Conservation (phyloP, 177 flowering plant genomes). For the Telopea speciosissima region DNA sequence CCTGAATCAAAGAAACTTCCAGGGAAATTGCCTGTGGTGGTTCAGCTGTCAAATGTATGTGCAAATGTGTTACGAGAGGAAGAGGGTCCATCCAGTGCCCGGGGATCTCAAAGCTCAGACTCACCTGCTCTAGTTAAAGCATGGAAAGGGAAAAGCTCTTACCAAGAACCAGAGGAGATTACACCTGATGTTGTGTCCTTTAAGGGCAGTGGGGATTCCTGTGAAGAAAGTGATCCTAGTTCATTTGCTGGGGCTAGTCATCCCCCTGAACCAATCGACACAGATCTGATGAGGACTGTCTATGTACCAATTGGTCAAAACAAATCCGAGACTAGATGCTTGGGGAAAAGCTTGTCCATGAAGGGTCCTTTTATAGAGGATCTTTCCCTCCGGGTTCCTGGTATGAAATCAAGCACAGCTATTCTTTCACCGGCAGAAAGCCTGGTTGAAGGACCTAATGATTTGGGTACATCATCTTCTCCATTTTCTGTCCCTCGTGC, state of each 20-base stretch:
- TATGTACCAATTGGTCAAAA: constrained; percentile 45
- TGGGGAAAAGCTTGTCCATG: constrained; percentile 57
- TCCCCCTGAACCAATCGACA: constrained; percentile 89
- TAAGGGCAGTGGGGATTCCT: constrained; percentile 43
- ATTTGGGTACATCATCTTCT: constrained; percentile 32
- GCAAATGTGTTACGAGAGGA: constrained; percentile 18
- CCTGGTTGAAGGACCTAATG: constrained; percentile 54
- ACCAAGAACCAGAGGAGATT: constrained; percentile 25
- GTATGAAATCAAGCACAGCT: constrained; percentile 39
- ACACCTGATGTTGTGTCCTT: constrained; percentile 35
- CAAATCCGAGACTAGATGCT: constrained; percentile 50
- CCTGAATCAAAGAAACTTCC: constrained; percentile 38
- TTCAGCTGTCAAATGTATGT: constrained; percentile 16
- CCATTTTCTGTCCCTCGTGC: constrained; percentile 47
- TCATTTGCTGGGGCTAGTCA: constrained; percentile 91
- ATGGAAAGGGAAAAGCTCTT: constrained; percentile 54
- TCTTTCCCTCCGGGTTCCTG: constrained; percentile 47
- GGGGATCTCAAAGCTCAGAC: constrained; percentile 24
- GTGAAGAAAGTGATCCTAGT: constrained; percentile 57
- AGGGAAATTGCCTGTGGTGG: constrained; percentile 18
- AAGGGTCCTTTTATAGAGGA: constrained; percentile 76
- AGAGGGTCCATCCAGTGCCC: constrained; percentile 12
- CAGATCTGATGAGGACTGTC: constrained; percentile 52
- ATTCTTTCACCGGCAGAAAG: constrained; percentile 61
- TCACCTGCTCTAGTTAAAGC: constrained; percentile 22